Conservation (phyloP, 108 stramenopile species). For the Schizochytrium sp. region DNA sequence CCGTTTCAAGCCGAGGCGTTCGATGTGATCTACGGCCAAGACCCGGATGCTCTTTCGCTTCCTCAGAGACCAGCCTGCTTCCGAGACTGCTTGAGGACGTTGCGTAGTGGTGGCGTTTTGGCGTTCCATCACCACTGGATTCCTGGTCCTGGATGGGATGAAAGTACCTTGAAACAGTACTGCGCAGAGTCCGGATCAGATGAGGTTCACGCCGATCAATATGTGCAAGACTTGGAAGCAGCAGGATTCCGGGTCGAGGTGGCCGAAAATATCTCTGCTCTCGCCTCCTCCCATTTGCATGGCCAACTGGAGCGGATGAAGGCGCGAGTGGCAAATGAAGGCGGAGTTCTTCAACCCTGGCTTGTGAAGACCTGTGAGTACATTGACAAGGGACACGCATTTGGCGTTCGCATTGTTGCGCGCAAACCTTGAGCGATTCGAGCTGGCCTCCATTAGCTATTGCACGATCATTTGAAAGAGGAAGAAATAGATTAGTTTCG, state of each 20-base stretch:
- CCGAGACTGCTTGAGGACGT: not conserved
- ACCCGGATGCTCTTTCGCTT: not conserved
- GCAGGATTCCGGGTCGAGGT: not conserved
- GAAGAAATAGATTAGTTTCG: too few species aligned
- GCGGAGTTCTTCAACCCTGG: not conserved
- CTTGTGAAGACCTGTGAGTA: not conserved
- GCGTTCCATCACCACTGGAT: constrained; percentile 16
- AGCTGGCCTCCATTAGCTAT: too few species aligned
- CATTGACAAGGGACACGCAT: not conserved
- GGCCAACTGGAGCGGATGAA: not conserved
- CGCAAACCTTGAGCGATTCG: not conserved
- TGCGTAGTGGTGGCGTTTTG: not conserved
- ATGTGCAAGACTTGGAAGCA: not conserved
- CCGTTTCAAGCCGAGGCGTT: not conserved
- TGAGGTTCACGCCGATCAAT: not conserved
- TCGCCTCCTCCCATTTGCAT: not conserved
- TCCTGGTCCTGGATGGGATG: not conserved
- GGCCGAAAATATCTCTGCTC: not conserved
- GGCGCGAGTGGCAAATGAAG: not conserved
- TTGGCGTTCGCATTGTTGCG: not conserved
- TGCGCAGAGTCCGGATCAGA: not conserved
- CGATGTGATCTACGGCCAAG: not conserved
- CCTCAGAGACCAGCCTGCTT: not conserved
- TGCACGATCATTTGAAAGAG: too few species aligned
- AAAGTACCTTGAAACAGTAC: not conserved